Evolutionary conservation across 2,329 filamentous ascomycete genomes (phyloP).

Genomic region (Chalara sp.): DNA sequence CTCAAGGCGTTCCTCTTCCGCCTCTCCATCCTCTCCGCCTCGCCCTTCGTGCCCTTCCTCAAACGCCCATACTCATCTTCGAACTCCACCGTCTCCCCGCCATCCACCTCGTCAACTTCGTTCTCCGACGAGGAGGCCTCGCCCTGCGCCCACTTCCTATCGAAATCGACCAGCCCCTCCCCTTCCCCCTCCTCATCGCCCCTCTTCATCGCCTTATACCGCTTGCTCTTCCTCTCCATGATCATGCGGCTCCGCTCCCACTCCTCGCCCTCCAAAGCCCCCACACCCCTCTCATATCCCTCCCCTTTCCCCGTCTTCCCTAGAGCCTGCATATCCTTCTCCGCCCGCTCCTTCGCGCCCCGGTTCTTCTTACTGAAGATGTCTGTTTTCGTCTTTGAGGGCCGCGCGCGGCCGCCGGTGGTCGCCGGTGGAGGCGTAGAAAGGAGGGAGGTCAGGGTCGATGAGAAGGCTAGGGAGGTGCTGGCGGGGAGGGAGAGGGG

Average conservation of each 20-base stretch:
- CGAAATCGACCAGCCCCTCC: conserved; percentile 81
- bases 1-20: conserved; percentile 44
- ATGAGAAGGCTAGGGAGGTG: conserved; percentile 76
- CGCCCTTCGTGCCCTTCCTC: conserved; percentile 62
- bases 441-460: conserved; percentile 78
- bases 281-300: conserved; percentile 52
- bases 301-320: conserved; percentile 39
- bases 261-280: conserved; percentile 47
- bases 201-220: conserved; percentile 85
- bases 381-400: conserved; percentile 54
- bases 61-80: conserved; percentile 89
- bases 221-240: conserved; percentile 83
- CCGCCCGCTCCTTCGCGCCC: conserved; percentile 54
- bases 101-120: conserved; percentile 48
- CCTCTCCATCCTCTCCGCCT: conserved; percentile 58
- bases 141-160: conserved; percentile 75
- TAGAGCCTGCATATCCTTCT: conserved; percentile 45
- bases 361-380: conserved; percentile 64
- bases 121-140: conserved; percentile 45
- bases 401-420: conserved; percentile 43
- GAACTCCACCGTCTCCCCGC: conserved; percentile 69
- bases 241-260: conserved; percentile 63
- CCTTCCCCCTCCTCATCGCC: conserved; percentile 64
- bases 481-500: conserved; percentile 64
- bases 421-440: conserved; percentile 38